phyloP scores from a whole-genome alignment of 805 yeast genomes.

The Teunomyces stri region DNA sequence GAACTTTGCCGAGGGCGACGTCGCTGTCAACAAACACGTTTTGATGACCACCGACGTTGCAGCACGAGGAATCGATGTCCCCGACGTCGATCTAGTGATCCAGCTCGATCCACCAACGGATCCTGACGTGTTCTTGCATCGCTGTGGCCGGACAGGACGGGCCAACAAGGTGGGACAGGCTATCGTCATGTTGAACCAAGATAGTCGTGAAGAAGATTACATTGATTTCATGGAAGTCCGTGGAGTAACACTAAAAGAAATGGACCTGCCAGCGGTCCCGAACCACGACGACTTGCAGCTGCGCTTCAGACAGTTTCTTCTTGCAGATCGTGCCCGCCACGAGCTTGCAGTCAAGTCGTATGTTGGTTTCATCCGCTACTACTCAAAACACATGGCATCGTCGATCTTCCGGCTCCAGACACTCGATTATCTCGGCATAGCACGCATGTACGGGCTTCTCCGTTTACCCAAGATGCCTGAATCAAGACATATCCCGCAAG shows the following conservation, averaged over 20 bases:
- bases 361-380: constrained; percentile 79
- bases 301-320: constrained; percentile 49
- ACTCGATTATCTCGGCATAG: constrained; percentile 70
- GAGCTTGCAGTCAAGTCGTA: constrained; percentile 78
- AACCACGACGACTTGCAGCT: constrained; percentile 24
- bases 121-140: constrained; percentile 85
- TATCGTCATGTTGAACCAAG: constrained; percentile 65
- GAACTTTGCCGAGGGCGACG: constrained; percentile 51
- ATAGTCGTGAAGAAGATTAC: constrained; percentile 76
- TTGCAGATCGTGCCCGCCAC: constrained; percentile 74
- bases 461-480: constrained; percentile 97
- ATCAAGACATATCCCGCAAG: constrained; percentile 47
- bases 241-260: constrained; percentile 47
- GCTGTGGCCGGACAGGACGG: constrained; percentile 94
- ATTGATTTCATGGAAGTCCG: constrained; percentile 77
- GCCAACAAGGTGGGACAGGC: constrained; percentile 85
- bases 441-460: constrained; percentile 73
- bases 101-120: constrained; percentile 95
- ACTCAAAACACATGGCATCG: constrained; percentile 82
- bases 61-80: constrained; percentile 93
- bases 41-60: constrained; percentile 97
- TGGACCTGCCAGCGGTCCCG: constrained; percentile 22
- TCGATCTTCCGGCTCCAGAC: constrained; percentile 78
- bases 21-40: constrained; percentile 47
- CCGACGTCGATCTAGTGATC: constrained; percentile 90